A percentile compares a stretch with the other conserved stretches of the same genome.
phyloP scores from a whole-genome alignment of 805 yeast species.

The Brettanomyces anomalus region DNA sequence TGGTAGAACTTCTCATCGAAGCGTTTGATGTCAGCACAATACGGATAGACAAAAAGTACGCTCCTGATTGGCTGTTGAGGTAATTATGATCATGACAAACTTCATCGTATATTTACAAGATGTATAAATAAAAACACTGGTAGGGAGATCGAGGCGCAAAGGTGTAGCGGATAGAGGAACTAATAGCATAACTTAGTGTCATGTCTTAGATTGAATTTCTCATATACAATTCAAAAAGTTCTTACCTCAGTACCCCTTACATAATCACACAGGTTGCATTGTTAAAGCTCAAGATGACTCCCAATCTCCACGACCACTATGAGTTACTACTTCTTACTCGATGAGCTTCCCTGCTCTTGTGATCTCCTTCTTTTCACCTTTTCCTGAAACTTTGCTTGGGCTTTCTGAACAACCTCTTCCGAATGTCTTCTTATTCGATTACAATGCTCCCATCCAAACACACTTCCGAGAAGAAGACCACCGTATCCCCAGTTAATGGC shows the following conservation, averaged over 20 bases:
- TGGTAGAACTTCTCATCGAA: conserved; percentile 86
- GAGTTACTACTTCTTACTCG: not conserved
- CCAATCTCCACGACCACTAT: no score
- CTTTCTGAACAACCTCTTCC: conserved; percentile 57
- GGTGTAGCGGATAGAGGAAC: not conserved
- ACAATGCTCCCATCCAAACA: conserved; percentile 92
- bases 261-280: no score
- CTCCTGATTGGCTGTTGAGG: conserved; percentile 39
- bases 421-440: conserved; percentile 60
- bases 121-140: no score
- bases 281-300: no score
- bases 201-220: no score
- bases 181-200: no score
- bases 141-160: not conserved
- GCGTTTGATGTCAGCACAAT: conserved; percentile 44
- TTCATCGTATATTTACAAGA: not conserved
- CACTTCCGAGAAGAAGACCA: conserved; percentile 70
- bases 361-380: conserved; percentile 22
- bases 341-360: not conserved
- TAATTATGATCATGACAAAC: conserved; percentile 4
- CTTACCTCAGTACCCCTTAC: no score
- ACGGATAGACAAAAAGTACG: conserved; percentile 29
- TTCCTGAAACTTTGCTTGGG: conserved; percentile 38
- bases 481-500: conserved; percentile 79
- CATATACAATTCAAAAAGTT: no score